Evolutionary conservation across 495 filamentous ascomycete species (phyloP), one percentile per base, ranked within the genome.

Genomic region (Letharia columbiana): DNA sequence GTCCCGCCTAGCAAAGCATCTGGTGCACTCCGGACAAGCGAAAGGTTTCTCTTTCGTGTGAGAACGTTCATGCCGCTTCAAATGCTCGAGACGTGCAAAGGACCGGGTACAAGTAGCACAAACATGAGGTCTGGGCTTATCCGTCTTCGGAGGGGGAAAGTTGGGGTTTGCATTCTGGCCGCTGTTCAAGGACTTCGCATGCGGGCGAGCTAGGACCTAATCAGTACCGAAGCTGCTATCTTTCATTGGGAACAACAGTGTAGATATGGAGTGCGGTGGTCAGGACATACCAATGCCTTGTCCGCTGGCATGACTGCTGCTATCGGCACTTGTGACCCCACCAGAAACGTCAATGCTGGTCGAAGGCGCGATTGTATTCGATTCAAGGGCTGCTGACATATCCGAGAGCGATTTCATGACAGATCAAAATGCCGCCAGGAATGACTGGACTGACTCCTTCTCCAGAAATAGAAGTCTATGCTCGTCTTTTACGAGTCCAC

Each of bases 31-130:
- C 35, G 93, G 92, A 69, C 94, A 99, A 74, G 96, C 93, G 73
- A 99, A 99, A 3, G 94, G 94, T 80, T 98, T 98, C 75, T 99
- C 94, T 74, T 99, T 99, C 15, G 94, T 99, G 72, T 99, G 94
- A 28, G 94, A 98, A 54, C 94, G 87, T 81, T 99, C 94, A 77
- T 99, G 94, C 57, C 94, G 89, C 79, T 99, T 99, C 67, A 99
- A 79, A 77, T 99, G 94, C 78, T 99, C 94, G 70, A 99, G 77
- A 65, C 94, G 86, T 64, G 94, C 94, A 74, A 99, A 99, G 5
- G 91, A 96, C 65, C 94, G 87, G 72, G 86, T 82, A 74, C 94
- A 99, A 41, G 95, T 99, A 37, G 84, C 87, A 77, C 94, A 99
- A 63, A 95, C 87, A 76, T 99, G 94, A 61, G 94, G 94, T 60